phyloP scores from a whole-genome alignment of 2,329 filamentous ascomycete species.

The Neofusicoccum kwambonambiense region DNA sequence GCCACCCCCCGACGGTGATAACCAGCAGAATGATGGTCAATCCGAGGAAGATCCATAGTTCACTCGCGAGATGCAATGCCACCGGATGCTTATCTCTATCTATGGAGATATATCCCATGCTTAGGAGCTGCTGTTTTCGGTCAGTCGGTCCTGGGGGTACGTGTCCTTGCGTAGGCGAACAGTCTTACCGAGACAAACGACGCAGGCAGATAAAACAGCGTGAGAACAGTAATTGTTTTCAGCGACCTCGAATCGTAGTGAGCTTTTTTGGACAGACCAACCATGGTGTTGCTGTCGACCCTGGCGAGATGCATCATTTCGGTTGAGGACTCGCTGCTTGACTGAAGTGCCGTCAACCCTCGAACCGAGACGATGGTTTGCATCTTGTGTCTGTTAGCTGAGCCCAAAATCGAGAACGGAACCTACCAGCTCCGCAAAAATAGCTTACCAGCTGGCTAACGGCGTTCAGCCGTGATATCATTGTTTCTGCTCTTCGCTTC shows the following conservation, averaged over 20 bases:
- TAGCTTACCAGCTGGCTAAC: not conserved
- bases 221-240: constrained; percentile 22
- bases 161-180: not conserved
- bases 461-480: not conserved
- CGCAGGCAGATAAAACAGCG: constrained; percentile 21
- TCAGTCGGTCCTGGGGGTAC: not conserved
- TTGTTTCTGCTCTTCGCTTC: not conserved
- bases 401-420: too few species aligned
- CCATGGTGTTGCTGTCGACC: constrained; percentile 20
- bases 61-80: constrained; percentile 15
- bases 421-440: too few species aligned
- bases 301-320: constrained; percentile 18
- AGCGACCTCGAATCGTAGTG: constrained; percentile 19
- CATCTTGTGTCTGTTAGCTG: not conserved
- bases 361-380: constrained; percentile 20
- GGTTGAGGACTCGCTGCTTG: constrained; percentile 18
- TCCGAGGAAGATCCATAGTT: constrained; percentile 20
- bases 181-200: constrained; percentile 21
- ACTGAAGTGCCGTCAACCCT: constrained; percentile 15
- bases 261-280: constrained; percentile 20
- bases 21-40: constrained; percentile 16
- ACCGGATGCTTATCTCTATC: not conserved
- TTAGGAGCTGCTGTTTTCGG: constrained; percentile 21
- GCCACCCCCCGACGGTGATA: constrained; percentile 18
- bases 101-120: constrained; percentile 20